These are phyloP conservation scores for Hyphopichia khmerensis DNA, from an alignment of 1,139 yeast genomes.

Conservation along the genomic window DNA sequence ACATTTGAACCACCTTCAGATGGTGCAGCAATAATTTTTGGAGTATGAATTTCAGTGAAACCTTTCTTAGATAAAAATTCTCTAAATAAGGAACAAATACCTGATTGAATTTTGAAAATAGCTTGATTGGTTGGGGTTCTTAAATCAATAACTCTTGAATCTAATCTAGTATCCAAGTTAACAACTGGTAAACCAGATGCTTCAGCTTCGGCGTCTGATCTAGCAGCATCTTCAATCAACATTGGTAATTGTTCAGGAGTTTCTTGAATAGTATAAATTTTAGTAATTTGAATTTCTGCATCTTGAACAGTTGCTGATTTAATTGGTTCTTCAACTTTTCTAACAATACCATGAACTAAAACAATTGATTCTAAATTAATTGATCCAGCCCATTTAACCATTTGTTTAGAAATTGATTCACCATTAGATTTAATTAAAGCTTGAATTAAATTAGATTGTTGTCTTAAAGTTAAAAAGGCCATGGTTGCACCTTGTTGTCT, in stretches of 20 bases:
- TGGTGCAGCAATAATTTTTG: conserved; percentile 91
- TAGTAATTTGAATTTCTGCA: conserved; percentile 75
- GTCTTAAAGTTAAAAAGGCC: conserved; percentile 89
- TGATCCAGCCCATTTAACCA: conserved; percentile 94
- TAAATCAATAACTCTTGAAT: conserved; percentile 90
- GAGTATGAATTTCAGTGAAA: conserved; percentile 92
- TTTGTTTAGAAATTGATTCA: conserved; percentile 76
- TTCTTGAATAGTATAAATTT: conserved; percentile 75
- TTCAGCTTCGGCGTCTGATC: conserved; percentile 95
- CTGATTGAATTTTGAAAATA: conserved; percentile 89
- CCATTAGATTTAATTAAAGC: conserved; percentile 71
- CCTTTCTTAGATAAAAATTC: conserved; percentile 71
- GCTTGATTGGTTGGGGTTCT: conserved; percentile 98
- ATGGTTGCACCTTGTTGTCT: conserved; percentile 96
- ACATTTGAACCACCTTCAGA: conserved; percentile 98
- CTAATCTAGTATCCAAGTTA: conserved; percentile 93
- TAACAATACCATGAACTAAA: conserved; percentile 80
- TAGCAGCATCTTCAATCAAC: conserved; percentile 91
- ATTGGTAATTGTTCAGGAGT: conserved; percentile 94
- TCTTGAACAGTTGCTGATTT: conserved; percentile 92
- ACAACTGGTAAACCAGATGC: conserved; percentile 89
- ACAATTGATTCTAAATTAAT: conserved; percentile 89
- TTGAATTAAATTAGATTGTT: conserved; percentile 79
- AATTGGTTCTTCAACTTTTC: conserved; percentile 81
- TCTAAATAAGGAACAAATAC: conserved; percentile 83